Evolutionary conservation across 805 yeast genomes (phyloP).

Genomic region (Candida anglica): DNA sequence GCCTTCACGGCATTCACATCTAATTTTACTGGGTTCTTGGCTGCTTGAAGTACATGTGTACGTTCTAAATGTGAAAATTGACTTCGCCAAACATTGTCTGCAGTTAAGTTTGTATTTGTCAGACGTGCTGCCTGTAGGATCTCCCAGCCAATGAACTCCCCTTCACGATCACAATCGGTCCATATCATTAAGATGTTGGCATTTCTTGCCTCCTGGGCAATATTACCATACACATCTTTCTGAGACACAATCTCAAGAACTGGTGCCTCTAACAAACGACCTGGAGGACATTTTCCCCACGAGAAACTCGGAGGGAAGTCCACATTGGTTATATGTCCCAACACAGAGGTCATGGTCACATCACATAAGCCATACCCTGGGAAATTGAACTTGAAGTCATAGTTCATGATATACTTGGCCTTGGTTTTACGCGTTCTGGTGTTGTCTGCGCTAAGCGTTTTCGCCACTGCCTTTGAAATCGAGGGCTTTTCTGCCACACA

Average conservation of each 20-base stretch:
- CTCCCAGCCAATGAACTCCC: constrained; percentile 89
- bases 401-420: constrained; percentile 70
- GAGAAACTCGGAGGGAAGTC: constrained; percentile 62
- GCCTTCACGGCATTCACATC: constrained; percentile 76
- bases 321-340: constrained; percentile 73
- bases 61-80: constrained; percentile 84
- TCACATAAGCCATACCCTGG: constrained; percentile 60
- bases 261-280: constrained; percentile 69
- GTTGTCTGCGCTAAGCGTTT: constrained; percentile 72
- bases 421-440: constrained; percentile 43
- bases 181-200: constrained; percentile 78
- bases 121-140: constrained; percentile 65
- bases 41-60: constrained; percentile 70
- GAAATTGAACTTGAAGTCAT: constrained; percentile 68
- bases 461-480: constrained; percentile 80
- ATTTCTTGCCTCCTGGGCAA: constrained; percentile 56
- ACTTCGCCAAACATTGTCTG: constrained; percentile 60
- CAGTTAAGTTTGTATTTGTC: constrained; percentile 41
- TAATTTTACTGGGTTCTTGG: constrained; percentile 57
- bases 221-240: constrained; percentile 59
- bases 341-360: constrained; percentile 87
- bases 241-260: constrained; percentile 37
- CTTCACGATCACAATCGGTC: constrained; percentile 99
- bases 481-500: constrained; percentile 98
- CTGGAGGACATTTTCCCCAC: constrained; percentile 67